Evolutionary conservation across 2,329 filamentous ascomycete genomes (phyloP), one percentile per base, ranked within the genome.

Genomic region (Thielaviopsis euricoi): DNA sequence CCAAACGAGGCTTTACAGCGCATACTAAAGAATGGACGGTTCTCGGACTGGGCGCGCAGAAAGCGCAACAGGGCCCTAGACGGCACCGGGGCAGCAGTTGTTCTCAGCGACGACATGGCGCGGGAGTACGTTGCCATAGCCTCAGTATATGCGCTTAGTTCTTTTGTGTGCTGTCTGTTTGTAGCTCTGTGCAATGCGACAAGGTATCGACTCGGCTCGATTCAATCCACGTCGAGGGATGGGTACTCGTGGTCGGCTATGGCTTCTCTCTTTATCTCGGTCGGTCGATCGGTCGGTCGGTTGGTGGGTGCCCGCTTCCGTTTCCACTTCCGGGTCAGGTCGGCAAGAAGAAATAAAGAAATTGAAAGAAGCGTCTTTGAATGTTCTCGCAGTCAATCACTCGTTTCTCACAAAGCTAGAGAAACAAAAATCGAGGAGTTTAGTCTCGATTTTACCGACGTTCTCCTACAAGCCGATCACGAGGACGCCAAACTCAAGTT

Each of bases 1-100:
- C 40, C 43, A 23, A 50, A 53, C 3, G 37, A 43, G 40, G 52
- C 23, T 15, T 48, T 40, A 51, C 59, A 62, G 43, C 25, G 54
- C 50, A 71, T 67, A 57, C 67, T 72, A 68, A 78, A 76, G 64
- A 80, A 77, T 62, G 71, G 73, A 52, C 78, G 66, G 57, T 74
- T 74, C 64, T 86, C 78, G 62, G 85, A 81, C 68, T 90, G 87
- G 57, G 75, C 79, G 63, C 81, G 82, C 62, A 93, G 76, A 68
- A 87, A 91, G 63, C 82, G 82, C 62, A 93, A 74, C 21, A 91
- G 78, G 60, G 69, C 73, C 63, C 70, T 70, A 55, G 78, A 81
- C 25, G 79, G 79, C 55, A 75, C 77, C 53, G 73, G 71, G 48
- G 53, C 26, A 13, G 50, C 40, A 12, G 67, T 63, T 62, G 68